Evolutionary conservation across 768 basidiomycete species (phyloP).

Genomic region (Cystobasidium ongulense): DNA sequence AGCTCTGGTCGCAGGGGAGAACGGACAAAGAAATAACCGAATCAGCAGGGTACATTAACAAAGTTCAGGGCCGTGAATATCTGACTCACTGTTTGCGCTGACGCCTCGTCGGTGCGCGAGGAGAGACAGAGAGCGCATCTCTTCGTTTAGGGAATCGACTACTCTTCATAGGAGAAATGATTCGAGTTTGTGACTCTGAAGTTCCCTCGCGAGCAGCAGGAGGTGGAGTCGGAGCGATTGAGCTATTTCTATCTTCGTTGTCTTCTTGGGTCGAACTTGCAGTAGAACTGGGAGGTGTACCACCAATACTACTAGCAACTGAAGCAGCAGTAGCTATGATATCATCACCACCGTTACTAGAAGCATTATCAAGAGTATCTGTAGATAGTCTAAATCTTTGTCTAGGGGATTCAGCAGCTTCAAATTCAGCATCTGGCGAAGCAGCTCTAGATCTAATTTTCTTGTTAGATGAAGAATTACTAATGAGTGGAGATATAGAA

Average conservation of each 20-base stretch:
- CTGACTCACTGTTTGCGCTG: slow-evolving; percentile 24
- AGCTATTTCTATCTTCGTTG: background rate
- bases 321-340: background rate
- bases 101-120: slow-evolving; percentile 1
- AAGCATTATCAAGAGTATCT: slow-evolving; percentile 2
- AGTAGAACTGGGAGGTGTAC: background rate
- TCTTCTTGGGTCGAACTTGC: background rate
- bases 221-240: background rate
- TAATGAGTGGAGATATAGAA: background rate
- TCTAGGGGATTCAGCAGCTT: slow-evolving; percentile 11
- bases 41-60: background rate
- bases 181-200: background rate
- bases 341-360: slow-evolving; percentile 14
- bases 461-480: background rate
- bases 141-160: slow-evolving; percentile 10
- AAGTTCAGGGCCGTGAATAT: background rate
- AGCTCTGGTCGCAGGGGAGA: background rate
- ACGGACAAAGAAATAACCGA: background rate
- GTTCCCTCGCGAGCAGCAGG: background rate
- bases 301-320: background rate
- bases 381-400: slow-evolving; percentile 19
- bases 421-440: slow-evolving; percentile 21
- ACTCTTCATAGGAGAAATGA: background rate
- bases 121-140: background rate
- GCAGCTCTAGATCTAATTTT: slow-evolving; percentile 13